Percentiles rank a stretch among this genome's conserved stretches.
phyloP scores from a whole-genome alignment of 305 asterid species.

The Fraxinus paxiana region DNA sequence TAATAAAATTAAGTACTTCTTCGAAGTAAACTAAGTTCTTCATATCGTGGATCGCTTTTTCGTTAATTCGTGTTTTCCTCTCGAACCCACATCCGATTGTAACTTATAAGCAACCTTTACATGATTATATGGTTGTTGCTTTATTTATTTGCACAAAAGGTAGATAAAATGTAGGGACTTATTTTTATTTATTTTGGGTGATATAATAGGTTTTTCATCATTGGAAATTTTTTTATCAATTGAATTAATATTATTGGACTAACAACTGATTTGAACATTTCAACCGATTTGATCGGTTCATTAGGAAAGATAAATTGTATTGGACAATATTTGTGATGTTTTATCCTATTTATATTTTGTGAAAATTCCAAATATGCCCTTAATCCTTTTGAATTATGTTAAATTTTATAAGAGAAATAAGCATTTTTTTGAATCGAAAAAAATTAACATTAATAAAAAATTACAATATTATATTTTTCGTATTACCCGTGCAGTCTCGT shows the following conservation, averaged over 20 bases:
- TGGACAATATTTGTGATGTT: constrained; percentile 8
- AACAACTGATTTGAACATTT: constrained; percentile 23
- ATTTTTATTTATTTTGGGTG: not conserved
- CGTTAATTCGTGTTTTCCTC: not conserved
- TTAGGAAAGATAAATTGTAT: constrained; percentile 21
- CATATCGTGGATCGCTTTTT: not conserved
- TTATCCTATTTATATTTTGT: not conserved
- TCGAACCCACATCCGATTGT: not conserved
- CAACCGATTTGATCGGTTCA: constrained; percentile 32
- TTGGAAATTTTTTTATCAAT: not conserved
- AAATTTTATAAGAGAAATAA: not conserved
- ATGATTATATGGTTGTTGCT: constrained; percentile 19
- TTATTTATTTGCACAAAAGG: not conserved
- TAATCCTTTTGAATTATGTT: not conserved
- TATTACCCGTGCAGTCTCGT: not conserved
- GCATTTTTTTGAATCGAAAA: not conserved
- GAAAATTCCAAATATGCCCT: constrained; percentile 7
- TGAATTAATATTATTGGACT: not conserved
- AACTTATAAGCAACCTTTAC: constrained; percentile 28
- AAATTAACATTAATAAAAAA: not conserved
- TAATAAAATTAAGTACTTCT: not conserved
- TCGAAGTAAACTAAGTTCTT: not conserved
- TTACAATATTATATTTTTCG: not conserved
- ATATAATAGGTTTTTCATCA: not conserved
- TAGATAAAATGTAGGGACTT: not conserved